These are phyloP conservation scores for Coprinopsis cinerea DNA, from an alignment of 768 basidiomycete species.

Conservation along the genomic window DNA sequence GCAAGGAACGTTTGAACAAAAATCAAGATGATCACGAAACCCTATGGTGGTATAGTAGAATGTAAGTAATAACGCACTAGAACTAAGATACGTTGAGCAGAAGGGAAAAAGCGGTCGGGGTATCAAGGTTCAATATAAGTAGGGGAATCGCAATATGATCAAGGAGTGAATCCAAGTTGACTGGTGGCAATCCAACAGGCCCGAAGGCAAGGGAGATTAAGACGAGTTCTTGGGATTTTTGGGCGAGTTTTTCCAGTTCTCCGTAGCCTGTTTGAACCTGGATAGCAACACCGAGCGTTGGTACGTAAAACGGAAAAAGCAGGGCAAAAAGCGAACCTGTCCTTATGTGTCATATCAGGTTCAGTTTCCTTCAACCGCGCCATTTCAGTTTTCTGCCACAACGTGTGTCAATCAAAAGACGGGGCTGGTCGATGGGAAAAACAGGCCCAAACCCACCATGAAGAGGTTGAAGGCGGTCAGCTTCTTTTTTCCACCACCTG, in stretches of 20 bases:
- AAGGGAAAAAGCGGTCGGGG: conserved; percentile 1
- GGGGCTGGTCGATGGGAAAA: not conserved
- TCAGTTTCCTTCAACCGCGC: conserved; percentile 71
- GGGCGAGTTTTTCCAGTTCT: conserved; percentile 74
- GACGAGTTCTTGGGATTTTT: conserved; percentile 52
- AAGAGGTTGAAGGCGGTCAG: conserved; percentile 76
- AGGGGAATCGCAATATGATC: not conserved
- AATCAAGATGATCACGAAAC: conserved; percentile 1
- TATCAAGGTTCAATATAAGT: conserved; percentile 8
- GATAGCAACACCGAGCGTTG: conserved; percentile 11
- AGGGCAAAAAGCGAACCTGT: conserved; percentile 44
- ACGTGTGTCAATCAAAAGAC: conserved; percentile 8
- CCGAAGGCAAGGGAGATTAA: conserved; percentile 14
- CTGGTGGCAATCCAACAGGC: not conserved
- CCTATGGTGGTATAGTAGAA: conserved; percentile 6
- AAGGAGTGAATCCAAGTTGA: conserved; percentile 7
- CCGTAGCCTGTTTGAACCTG: conserved; percentile 68
- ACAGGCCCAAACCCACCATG: conserved; percentile 33
- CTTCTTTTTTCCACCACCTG: conserved; percentile 51
- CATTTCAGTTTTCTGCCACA: conserved; percentile 64
- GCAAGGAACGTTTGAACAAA: not conserved
- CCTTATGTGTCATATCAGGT: conserved; percentile 67
- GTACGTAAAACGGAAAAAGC: conserved; percentile 13
- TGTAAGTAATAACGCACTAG: conserved; percentile 5
- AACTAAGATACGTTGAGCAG: conserved; percentile 1